phyloP scores from a whole-genome alignment of 2,329 filamentous ascomycete species.

The Endocalyx cinctus region DNA sequence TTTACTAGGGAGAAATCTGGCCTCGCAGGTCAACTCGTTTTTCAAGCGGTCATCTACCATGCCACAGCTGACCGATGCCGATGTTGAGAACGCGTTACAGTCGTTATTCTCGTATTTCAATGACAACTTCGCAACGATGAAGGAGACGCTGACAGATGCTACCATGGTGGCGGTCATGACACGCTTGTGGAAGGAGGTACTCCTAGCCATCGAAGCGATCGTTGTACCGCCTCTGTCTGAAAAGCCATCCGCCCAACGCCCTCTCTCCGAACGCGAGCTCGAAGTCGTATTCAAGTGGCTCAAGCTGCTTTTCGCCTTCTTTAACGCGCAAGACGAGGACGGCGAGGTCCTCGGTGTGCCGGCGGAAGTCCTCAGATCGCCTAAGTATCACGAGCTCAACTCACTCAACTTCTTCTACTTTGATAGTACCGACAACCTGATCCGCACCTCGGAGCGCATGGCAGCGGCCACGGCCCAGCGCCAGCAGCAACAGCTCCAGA shows the following conservation, averaged over 20 bases:
- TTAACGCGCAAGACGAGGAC: conserved; percentile 86
- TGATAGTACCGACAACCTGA: conserved; percentile 82
- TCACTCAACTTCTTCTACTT: conserved; percentile 99
- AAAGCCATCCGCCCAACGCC: conserved; percentile 82
- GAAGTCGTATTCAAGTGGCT: conserved; percentile 96
- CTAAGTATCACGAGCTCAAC: conserved; percentile 96
- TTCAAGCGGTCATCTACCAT: conserved; percentile 49
- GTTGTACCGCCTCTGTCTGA: conserved; percentile 92
- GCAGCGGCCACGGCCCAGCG: conserved; percentile 78
- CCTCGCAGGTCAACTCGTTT: conserved; percentile 41
- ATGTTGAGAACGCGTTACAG: conserved; percentile 76
- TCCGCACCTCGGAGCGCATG: conserved; percentile 95
- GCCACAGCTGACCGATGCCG: conserved; percentile 60
- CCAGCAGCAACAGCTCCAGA: conserved; percentile 62
- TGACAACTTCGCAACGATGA: conserved; percentile 99
- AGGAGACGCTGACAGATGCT: conserved; percentile 85
- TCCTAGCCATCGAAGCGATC: conserved; percentile 84
- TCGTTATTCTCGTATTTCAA: conserved; percentile 93
- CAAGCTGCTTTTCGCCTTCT: conserved; percentile 85
- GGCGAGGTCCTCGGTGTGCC: conserved; percentile 83
- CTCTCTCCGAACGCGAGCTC: conserved; percentile 79
- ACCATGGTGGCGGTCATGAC: conserved; percentile 99
- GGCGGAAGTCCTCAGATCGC: conserved; percentile 86
- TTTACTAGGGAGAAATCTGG: conserved; percentile 66
- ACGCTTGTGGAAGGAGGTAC: conserved; percentile 93